These are phyloP conservation scores for Mytilinidion resinicola DNA, from an alignment of 495 filamentous ascomycete species.

Conservation along the genomic window DNA sequence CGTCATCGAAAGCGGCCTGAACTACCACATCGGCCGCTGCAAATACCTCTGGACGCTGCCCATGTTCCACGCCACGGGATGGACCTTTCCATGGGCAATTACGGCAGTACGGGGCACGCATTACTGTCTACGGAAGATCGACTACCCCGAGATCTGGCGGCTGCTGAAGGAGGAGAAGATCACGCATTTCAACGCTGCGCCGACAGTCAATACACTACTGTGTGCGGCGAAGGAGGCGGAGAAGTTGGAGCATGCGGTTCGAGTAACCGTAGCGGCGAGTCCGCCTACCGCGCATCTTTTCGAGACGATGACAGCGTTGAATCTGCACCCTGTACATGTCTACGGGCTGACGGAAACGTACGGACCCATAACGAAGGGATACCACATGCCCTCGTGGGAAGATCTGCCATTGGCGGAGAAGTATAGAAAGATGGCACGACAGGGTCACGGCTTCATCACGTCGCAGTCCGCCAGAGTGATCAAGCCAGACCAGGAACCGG, in stretches of 20 bases:
- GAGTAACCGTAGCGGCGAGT: constrained; percentile 86
- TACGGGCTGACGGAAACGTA: constrained; percentile 96
- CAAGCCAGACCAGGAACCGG: constrained; percentile 64
- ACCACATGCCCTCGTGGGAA: constrained; percentile 79
- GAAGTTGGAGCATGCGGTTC: constrained; percentile 60
- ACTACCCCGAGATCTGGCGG: constrained; percentile 87
- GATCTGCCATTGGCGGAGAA: constrained; percentile 60
- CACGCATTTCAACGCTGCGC: constrained; percentile 93
- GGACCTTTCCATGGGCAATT: constrained; percentile 65
- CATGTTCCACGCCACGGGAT: constrained; percentile 85
- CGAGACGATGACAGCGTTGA: constrained; percentile 81
- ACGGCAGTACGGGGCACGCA: constrained; percentile 89
- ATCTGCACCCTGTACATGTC: constrained; percentile 86
- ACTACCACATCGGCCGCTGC: constrained; percentile 58
- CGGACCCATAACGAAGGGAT: constrained; percentile 91
- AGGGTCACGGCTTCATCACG: constrained; percentile 89
- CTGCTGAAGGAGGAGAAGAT: constrained; percentile 76
- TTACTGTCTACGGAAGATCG: constrained; percentile 90
- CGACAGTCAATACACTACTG: constrained; percentile 91
- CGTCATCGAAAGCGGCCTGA: constrained; percentile 80
- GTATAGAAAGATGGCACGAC: constrained; percentile 81
- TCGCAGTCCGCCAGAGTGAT: constrained; percentile 76
- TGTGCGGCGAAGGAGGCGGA: constrained; percentile 70
- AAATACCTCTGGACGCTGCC: constrained; percentile 89
- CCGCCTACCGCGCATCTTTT: constrained; percentile 87